Evolutionary conservation across 2,329 filamentous ascomycete genomes (phyloP).

Genomic region (Cercospora canescens): DNA sequence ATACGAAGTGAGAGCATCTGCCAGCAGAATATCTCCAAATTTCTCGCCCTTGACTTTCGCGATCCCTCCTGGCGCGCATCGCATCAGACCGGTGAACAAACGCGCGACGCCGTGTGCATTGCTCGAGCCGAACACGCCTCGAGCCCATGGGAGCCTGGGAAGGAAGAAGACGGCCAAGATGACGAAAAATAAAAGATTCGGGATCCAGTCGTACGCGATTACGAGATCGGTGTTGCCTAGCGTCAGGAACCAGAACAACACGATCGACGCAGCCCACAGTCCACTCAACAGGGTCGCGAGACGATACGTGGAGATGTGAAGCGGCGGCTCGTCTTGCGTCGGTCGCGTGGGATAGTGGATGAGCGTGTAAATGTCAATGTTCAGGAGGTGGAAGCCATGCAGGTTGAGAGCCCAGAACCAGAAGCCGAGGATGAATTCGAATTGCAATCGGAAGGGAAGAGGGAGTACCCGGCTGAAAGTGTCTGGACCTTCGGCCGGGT

Average conservation of each 20-base stretch:
- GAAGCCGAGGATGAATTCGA: slow-evolving; percentile 81
- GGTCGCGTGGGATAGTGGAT: slow-evolving; percentile 81
- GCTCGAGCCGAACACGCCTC: slow-evolving; percentile 17
- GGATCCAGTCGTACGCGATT: slow-evolving; percentile 82
- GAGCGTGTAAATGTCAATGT: slow-evolving; percentile 66
- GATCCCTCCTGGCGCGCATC: slow-evolving; percentile 80
- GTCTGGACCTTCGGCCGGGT: slow-evolving; percentile 59
- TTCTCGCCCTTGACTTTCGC: slow-evolving; percentile 86
- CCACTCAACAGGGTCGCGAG: slow-evolving; percentile 75
- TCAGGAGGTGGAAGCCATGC: slow-evolving; percentile 75
- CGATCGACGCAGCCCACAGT: slow-evolving; percentile 69
- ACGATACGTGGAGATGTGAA: slow-evolving; percentile 78
- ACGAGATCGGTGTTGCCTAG: slow-evolving; percentile 63
- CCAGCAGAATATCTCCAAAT: slow-evolving; percentile 90
- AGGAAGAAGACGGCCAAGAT: slow-evolving; percentile 70
- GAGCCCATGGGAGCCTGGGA: slow-evolving; percentile 42
- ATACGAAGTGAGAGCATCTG: slow-evolving; percentile 93
- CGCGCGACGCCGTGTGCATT: slow-evolving; percentile 65
- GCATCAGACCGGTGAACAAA: slow-evolving; percentile 72
- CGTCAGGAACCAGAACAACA: slow-evolving; percentile 82
- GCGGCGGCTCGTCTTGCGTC: slow-evolving; percentile 68
- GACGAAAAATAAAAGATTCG: slow-evolving; percentile 74
- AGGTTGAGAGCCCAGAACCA: slow-evolving; percentile 96
- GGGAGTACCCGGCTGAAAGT: slow-evolving; percentile 84
- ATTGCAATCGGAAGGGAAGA: slow-evolving; percentile 83